Percentiles rank a stretch among this genome's conserved stretches.
These are phyloP conservation scores for Colletotrichum coccodes DNA, from an alignment of 2,329 filamentous ascomycete species.

Conservation along the genomic window DNA sequence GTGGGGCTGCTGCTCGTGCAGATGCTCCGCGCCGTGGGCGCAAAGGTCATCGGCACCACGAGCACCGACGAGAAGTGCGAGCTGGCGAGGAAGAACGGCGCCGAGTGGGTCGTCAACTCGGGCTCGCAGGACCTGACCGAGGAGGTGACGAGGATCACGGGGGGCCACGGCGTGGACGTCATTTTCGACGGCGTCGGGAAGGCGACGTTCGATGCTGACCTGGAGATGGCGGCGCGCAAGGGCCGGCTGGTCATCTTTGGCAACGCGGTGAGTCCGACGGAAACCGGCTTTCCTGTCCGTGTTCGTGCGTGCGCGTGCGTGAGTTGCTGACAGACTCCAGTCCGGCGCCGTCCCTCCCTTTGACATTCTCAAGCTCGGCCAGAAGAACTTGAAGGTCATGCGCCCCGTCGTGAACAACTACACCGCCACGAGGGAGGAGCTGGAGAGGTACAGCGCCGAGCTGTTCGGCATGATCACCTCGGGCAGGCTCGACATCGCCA, in stretches of 20 bases:
- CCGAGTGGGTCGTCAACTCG: slow-evolving; percentile 79
- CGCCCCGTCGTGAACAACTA: slow-evolving; percentile 81
- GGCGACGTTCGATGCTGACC: slow-evolving; percentile 81
- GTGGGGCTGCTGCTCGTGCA: slow-evolving; percentile 81
- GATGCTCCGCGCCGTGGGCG: slow-evolving; percentile 77
- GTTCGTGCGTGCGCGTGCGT: no score
- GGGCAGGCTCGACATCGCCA: slow-evolving; percentile 75
- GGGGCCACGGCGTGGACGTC: slow-evolving; percentile 76
- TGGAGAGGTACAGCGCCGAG: slow-evolving; percentile 75
- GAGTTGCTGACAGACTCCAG: slow-evolving; percentile 39
- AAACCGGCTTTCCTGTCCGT: no score
- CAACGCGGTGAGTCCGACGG: slow-evolving; percentile 70
- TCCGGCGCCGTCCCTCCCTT: slow-evolving; percentile 80
- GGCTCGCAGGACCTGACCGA: slow-evolving; percentile 64
- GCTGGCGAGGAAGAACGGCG: slow-evolving; percentile 76
- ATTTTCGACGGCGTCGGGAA: slow-evolving; percentile 91
- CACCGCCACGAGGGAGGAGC: slow-evolving; percentile 74
- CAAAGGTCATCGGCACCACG: slow-evolving; percentile 82
- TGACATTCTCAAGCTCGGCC: slow-evolving; percentile 62
- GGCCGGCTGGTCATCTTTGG: slow-evolving; percentile 83
- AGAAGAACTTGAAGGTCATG: slow-evolving; percentile 82
- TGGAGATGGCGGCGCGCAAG: slow-evolving; percentile 80
- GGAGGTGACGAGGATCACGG: slow-evolving; percentile 76
- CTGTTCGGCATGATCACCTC: slow-evolving; percentile 78
- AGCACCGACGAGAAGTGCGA: slow-evolving; percentile 78